Percentiles rank a stretch among this genome's conserved stretches.
Evolutionary conservation across 2,329 filamentous ascomycete species (phyloP).

Genomic region (Penicillium freii): DNA sequence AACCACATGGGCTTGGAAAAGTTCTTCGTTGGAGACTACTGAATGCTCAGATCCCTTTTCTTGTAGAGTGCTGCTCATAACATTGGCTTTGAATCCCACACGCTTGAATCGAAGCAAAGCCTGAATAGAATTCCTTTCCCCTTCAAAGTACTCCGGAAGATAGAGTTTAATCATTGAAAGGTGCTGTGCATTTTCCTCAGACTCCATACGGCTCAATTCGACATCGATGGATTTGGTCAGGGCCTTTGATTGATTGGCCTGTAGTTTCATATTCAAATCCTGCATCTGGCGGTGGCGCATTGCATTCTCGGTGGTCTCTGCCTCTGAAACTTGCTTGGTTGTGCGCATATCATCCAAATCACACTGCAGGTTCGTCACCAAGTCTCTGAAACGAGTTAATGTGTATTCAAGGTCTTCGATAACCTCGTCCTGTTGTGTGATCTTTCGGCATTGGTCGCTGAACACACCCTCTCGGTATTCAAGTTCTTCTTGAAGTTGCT

Average conservation of each 20-base stretch:
- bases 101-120: slow-evolving; percentile 85
- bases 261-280: slow-evolving; percentile 92
- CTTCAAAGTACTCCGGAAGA: slow-evolving; percentile 77
- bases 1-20: slow-evolving; percentile 76
- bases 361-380: slow-evolving; percentile 79
- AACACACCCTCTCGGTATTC: slow-evolving; percentile 84
- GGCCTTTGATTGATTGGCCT: slow-evolving; percentile 83
- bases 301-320: slow-evolving; percentile 85
- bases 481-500: slow-evolving; percentile 89
- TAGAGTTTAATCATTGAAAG: slow-evolving; percentile 86
- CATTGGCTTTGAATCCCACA: slow-evolving; percentile 79
- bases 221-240: slow-evolving; percentile 93
- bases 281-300: slow-evolving; percentile 90
- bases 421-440: slow-evolving; percentile 71
- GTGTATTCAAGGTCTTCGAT: slow-evolving; percentile 90
- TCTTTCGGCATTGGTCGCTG: slow-evolving; percentile 72
- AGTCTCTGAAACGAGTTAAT: slow-evolving; percentile 79
- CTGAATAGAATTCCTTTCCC: slow-evolving; percentile 81
- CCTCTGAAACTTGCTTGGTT: slow-evolving; percentile 87
- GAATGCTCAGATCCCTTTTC: slow-evolving; percentile 70
- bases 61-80: slow-evolving; percentile 74
- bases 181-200: slow-evolving; percentile 84
- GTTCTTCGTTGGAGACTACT: slow-evolving; percentile 69
- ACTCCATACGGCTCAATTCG: slow-evolving; percentile 80
- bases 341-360: slow-evolving; percentile 91